Evolutionary conservation across 257 asterid species (phyloP), one percentile per base, ranked within the genome.

Genomic region (Parsonsia alboflavescens): DNA sequence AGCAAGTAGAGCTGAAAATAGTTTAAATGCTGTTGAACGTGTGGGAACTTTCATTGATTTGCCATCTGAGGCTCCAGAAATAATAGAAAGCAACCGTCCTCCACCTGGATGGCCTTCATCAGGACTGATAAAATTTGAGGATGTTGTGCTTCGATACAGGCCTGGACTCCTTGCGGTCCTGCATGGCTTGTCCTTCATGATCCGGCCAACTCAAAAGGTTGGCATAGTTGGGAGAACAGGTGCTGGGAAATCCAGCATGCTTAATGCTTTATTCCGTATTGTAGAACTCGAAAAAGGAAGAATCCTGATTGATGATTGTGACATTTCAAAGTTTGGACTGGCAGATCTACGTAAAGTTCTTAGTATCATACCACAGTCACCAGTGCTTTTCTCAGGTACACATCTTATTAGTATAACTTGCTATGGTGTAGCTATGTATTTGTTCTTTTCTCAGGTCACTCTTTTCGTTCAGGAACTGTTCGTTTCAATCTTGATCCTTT

Each of bases 191-290:
- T 85, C 97, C 49, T 92, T 90, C 78, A 77, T 73, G 33, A 85
- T 92, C 75, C 80, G 87, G 81, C 91, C 97, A 0, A 89, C 88
- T 61, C 96, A 92, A 69, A 92, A 90, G 82, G 91, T 92, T 48
- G 98, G 98, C 70, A 87, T 92, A 61, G 98, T 89, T 66, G 98
- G 98, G 61, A 85, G 98, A 82, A 92, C 98, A 0, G 98, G 98
- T 21, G 98, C 98, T 24, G 98, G 98, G 70, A 92, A 92, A 68
- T 92, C 98, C 10, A 92, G 98, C 84, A 89, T 92, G 97, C 89
- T 92, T 50, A 92, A 92, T 85, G 93, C 97, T 73, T 79, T 92
- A 81, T 92, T 92, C 81, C 81, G 98, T 67, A 82, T 92, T 33
- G 97, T 92, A 71, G 94, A 90, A 84, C 87, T 87, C 80, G 97